Evolutionary conservation across 495 filamentous ascomycete genomes (phyloP).

Genomic region (Penicillium manginii): DNA sequence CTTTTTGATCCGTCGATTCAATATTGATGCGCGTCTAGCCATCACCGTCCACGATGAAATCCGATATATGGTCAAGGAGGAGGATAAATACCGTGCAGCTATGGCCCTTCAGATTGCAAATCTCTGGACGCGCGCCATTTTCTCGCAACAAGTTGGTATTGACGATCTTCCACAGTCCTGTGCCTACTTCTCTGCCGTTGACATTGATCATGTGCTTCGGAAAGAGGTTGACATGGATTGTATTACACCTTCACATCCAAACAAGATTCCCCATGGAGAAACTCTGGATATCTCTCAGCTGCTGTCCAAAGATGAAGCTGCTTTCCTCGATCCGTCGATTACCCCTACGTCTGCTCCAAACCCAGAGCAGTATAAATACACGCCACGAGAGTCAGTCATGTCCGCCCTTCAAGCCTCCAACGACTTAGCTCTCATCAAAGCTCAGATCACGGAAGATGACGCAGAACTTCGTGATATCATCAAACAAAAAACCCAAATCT

Average conservation of each 20-base stretch:
- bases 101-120: conserved; percentile 95
- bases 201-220: conserved; percentile 89
- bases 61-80: conserved; percentile 82
- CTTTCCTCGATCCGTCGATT: conserved; percentile 66
- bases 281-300: conserved; percentile 77
- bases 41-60: conserved; percentile 99
- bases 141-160: conserved; percentile 94
- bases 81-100: conserved; percentile 84
- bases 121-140: conserved; percentile 96
- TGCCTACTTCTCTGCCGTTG: conserved; percentile 93
- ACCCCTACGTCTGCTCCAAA: conserved; percentile 55
- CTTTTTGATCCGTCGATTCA: conserved; percentile 85
- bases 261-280: conserved; percentile 82
- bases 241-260: conserved; percentile 82
- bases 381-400: conserved; percentile 79
- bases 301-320: conserved; percentile 65
- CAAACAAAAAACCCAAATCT: conserved; percentile 49
- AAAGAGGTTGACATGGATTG: conserved; percentile 99
- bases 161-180: conserved; percentile 91
- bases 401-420: conserved; percentile 56
- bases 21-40: conserved; percentile 78
- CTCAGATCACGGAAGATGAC: conserved; percentile 80
- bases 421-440: conserved; percentile 69
- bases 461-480: conserved; percentile 75
- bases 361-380: conserved; percentile 66